A percentile compares a stretch with the other conserved stretches of the same genome.
These are phyloP conservation scores for Penicillium turbatum DNA, from an alignment of 495 filamentous ascomycete species.

Conservation along the genomic window DNA sequence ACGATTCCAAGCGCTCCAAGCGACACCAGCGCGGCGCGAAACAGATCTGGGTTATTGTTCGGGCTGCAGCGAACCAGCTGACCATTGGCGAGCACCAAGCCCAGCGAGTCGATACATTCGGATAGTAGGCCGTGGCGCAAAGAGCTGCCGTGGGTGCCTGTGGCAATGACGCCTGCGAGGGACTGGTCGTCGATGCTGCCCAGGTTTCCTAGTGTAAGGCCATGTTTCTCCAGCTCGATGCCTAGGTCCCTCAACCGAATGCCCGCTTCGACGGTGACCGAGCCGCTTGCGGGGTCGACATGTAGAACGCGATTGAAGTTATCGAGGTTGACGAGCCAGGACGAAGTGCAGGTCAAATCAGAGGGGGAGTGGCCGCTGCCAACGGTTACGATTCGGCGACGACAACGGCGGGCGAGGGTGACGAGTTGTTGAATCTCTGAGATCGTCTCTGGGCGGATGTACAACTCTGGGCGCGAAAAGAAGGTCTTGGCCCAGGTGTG, in stretches of 20 bases:
- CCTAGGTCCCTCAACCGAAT: conserved; percentile 74
- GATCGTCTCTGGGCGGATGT: conserved; percentile 73
- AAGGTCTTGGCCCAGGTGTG: conserved; percentile 97
- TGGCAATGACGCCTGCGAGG: conserved; percentile 87
- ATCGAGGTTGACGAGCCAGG: conserved; percentile 94
- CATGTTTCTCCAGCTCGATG: conserved; percentile 61
- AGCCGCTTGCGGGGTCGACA: conserved; percentile 56
- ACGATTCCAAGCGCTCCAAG: conserved; percentile 89
- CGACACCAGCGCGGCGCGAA: conserved; percentile 81
- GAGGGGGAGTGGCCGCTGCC: conserved; percentile 90
- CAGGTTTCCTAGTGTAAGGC: conserved; percentile 79
- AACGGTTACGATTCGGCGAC: conserved; percentile 72
- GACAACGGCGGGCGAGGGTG: conserved; percentile 72
- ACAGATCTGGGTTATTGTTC: conserved; percentile 68
- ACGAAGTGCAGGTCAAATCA: conserved; percentile 87
- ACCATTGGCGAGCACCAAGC: conserved; percentile 80
- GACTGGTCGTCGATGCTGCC: conserved; percentile 95
- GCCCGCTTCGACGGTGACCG: conserved; percentile 76
- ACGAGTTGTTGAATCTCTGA: conserved; percentile 80
- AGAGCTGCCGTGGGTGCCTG: conserved; percentile 88
- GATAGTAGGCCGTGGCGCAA: conserved; percentile 79
- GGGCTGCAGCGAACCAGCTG: conserved; percentile 68
- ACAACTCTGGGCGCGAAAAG: conserved; percentile 80
- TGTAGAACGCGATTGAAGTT: conserved; percentile 66
- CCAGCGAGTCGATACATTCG: conserved; percentile 64